Evolutionary conservation across 768 basidiomycete genomes (phyloP).

Genomic region (Lactarius akahatsu): DNA sequence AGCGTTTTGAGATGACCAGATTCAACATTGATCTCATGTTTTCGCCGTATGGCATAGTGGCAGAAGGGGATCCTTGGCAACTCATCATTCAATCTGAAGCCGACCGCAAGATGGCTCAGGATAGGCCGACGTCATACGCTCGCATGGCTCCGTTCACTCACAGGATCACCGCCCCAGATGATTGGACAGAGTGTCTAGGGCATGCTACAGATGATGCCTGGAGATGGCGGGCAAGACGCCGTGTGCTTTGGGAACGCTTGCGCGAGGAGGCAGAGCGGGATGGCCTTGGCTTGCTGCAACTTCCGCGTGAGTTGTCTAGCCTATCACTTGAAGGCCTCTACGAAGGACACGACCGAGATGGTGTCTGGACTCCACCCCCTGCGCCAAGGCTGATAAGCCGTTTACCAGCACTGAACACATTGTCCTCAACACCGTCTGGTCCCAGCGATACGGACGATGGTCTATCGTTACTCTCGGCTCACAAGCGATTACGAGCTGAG

Average conservation of each 20-base stretch:
- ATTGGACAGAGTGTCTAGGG: slow-evolving; percentile 26
- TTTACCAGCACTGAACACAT: slow-evolving; percentile 10
- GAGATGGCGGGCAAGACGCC: slow-evolving; percentile 26
- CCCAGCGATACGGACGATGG: slow-evolving; percentile 14
- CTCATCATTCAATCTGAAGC: slow-evolving; percentile 23
- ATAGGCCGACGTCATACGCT: background rate
- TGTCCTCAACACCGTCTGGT: slow-evolving; percentile 12
- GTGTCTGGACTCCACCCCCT: slow-evolving; percentile 22
- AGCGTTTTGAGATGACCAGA: slow-evolving; percentile 27
- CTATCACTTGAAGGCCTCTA: slow-evolving; percentile 20
- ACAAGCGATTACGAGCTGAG: slow-evolving; percentile 24
- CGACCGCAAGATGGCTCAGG: slow-evolving; percentile 3
- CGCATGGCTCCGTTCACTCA: background rate
- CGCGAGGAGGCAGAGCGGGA: slow-evolving; percentile 27
- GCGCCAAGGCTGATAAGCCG: slow-evolving; percentile 23
- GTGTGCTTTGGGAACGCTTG: slow-evolving; percentile 27
- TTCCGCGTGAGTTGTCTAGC: slow-evolving; percentile 24
- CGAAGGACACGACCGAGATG: slow-evolving; percentile 5
- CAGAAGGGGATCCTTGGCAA: slow-evolving; percentile 23
- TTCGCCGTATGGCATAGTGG: slow-evolving; percentile 19
- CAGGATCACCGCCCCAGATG: slow-evolving; percentile 7
- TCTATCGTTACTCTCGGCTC: slow-evolving; percentile 20
- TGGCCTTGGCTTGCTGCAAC: slow-evolving; percentile 13
- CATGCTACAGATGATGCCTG: slow-evolving; percentile 20
- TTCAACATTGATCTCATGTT: slow-evolving; percentile 25